These are phyloP conservation scores for Imleria badia DNA, from an alignment of 768 basidiomycete genomes.

Conservation along the genomic window DNA sequence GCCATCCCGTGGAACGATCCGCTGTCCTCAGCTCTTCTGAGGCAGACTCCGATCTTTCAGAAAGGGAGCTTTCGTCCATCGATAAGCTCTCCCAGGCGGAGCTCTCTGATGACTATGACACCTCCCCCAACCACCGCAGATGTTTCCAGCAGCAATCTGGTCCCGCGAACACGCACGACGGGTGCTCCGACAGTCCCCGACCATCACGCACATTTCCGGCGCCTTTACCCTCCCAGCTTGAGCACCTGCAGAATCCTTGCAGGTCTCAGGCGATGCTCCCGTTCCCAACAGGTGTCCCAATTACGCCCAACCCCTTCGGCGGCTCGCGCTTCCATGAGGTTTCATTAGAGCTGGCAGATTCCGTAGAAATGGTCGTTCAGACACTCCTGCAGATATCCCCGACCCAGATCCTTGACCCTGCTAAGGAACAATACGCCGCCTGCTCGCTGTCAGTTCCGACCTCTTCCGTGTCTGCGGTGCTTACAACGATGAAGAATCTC, in stretches of 20 bases:
- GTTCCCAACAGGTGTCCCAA: slow-evolving; percentile 14
- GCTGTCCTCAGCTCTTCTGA: slow-evolving; percentile 49
- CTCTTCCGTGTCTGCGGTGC: slow-evolving; percentile 82
- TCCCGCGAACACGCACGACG: slow-evolving; percentile 18
- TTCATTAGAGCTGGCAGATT: slow-evolving; percentile 87
- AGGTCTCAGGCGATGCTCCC: slow-evolving; percentile 26
- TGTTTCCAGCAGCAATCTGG: slow-evolving; percentile 27
- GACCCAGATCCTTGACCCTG: slow-evolving; percentile 86
- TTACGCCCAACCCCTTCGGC: slow-evolving; percentile 21
- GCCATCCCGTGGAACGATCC: slow-evolving; percentile 37
- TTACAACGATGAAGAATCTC: slow-evolving; percentile 90
- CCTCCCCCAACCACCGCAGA: slow-evolving; percentile 24
- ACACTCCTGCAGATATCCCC: slow-evolving; percentile 90
- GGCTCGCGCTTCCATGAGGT: slow-evolving; percentile 57
- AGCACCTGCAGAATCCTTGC: slow-evolving; percentile 69
- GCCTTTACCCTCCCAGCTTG: slow-evolving; percentile 79
- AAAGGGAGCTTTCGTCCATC: slow-evolving; percentile 38
- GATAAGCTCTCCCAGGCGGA: slow-evolving; percentile 33
- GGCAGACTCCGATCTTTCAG: slow-evolving; percentile 50
- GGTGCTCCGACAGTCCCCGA: slow-evolving; percentile 42
- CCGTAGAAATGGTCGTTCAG: slow-evolving; percentile 86
- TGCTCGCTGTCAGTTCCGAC: slow-evolving; percentile 87
- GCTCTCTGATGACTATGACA: slow-evolving; percentile 33
- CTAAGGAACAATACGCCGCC: slow-evolving; percentile 90
- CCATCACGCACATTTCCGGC: slow-evolving; percentile 77